These are phyloP conservation scores for Solanum virginianum DNA, from an alignment of 257 asterid species.

Conservation along the genomic window DNA sequence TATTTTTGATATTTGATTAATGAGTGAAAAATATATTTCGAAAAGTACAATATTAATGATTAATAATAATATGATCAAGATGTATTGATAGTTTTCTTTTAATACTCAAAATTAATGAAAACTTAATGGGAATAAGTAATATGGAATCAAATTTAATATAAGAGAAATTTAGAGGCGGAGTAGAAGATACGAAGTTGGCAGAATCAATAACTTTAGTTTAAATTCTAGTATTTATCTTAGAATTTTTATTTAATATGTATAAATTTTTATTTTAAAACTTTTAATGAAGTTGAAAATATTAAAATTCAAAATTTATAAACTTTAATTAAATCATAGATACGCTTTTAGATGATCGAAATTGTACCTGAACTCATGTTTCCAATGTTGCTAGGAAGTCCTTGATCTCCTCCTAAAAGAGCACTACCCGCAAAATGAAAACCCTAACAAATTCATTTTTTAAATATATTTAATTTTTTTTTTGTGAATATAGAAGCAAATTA, in stretches of 20 bases:
- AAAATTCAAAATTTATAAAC: background rate
- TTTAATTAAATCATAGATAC: accelerated
- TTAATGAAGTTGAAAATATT: background rate
- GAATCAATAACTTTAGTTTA: background rate
- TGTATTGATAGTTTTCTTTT: background rate
- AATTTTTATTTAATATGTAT: background rate
- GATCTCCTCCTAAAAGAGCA: slow-evolving; percentile 48
- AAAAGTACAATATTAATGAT: background rate
- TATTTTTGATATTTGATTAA: background rate
- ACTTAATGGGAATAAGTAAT: background rate
- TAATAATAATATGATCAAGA: background rate
- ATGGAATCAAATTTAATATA: background rate
- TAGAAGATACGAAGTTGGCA: background rate
- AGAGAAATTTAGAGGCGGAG: background rate
- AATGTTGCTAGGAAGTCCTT: slow-evolving; percentile 32
- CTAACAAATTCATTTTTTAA: slow-evolving; percentile 9
- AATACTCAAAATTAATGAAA: background rate
- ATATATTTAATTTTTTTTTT: background rate
- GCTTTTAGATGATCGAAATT: background rate
- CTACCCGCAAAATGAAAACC: slow-evolving; percentile 53
- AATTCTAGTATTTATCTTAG: accelerated
- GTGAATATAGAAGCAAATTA: background rate
- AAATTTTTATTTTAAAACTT: no score
- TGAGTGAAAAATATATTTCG: background rate
- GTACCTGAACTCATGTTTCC: slow-evolving; percentile 56